phyloP scores from a whole-genome alignment of 345 rosid species.

The Boechera divaricarpa region DNA sequence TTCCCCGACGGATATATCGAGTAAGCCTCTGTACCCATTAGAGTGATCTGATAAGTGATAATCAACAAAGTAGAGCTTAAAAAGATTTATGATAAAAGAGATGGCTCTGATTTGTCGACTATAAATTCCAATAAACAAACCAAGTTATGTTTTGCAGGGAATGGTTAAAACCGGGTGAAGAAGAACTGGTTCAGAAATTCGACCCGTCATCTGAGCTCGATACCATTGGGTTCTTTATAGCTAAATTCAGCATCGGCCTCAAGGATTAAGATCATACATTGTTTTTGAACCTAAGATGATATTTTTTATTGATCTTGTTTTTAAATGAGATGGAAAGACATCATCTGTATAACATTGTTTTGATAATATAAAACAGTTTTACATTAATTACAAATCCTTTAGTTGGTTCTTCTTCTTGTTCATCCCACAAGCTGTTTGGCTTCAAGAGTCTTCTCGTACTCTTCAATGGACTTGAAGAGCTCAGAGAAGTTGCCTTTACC shows the following conservation, averaged over 20 bases:
- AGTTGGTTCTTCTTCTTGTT: constrained; percentile 7
- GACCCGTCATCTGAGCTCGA: constrained; percentile 89
- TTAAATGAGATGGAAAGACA: constrained; percentile 14
- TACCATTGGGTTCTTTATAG: constrained; percentile 95
- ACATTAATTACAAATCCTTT: constrained; percentile 12
- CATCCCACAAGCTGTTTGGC: constrained; percentile 50
- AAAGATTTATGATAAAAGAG: constrained; percentile 21
- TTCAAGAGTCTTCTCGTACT: constrained; percentile 86
- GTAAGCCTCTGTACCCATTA: constrained; percentile 56
- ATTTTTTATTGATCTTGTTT: constrained; percentile 25
- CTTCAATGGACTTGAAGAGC: constrained; percentile 95
- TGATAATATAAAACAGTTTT: constrained; percentile 6
- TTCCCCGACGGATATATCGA: constrained; percentile 80
- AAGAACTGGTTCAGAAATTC: constrained; percentile 87
- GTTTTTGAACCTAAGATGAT: neutral
- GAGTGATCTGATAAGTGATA: neutral
- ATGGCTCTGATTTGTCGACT: neutral
- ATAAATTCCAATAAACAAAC: neutral
- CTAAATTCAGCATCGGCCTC: constrained; percentile 72
- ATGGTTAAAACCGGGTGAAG: constrained; percentile 95
- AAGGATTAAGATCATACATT: constrained; percentile 44
- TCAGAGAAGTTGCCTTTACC: constrained; percentile 96
- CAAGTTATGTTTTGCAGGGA: constrained; percentile 55
- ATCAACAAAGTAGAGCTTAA: neutral
- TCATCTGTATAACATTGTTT: neutral